phyloP scores from a whole-genome alignment of 2,329 filamentous ascomycete genomes.

The Diaporthe capsici region DNA sequence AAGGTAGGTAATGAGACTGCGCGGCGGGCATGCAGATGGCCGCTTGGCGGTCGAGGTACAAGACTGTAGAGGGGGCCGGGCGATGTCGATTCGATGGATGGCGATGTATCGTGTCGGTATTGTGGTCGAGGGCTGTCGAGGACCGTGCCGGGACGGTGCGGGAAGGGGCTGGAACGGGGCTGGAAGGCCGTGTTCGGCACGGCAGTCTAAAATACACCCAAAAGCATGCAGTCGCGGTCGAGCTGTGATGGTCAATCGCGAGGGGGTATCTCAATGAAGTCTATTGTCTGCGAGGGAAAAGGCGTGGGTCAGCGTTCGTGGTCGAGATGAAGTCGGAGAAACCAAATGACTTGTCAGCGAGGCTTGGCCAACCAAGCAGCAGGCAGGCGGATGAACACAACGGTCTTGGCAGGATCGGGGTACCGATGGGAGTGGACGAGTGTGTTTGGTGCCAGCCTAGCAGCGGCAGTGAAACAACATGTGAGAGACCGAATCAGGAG shows the following conservation, averaged over 20 bases:
- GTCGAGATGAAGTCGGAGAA: constrained; percentile 35
- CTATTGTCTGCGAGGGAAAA: constrained; percentile 37
- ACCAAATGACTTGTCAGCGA: constrained; percentile 37
- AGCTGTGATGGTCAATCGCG: constrained; percentile 34
- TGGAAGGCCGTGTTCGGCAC: constrained; percentile 31
- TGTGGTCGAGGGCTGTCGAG: background rate
- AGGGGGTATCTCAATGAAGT: constrained; percentile 41
- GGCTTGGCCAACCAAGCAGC: constrained; percentile 34
- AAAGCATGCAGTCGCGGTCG: constrained; percentile 34
- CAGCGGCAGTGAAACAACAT: constrained; percentile 37
- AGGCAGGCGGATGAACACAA: constrained; percentile 35
- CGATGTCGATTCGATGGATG: constrained; percentile 11
- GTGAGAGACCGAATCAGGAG: constrained; percentile 32
- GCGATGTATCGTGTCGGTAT: constrained; percentile 14
- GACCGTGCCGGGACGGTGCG: constrained; percentile 4
- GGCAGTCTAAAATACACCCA: constrained; percentile 36
- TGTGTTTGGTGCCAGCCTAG: constrained; percentile 30
- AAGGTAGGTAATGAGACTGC: constrained; percentile 23
- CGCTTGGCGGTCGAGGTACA: constrained; percentile 9
- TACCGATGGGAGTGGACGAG: background rate
- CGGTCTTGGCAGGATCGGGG: constrained; percentile 34
- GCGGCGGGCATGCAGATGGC: constrained; percentile 38
- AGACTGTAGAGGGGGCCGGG: background rate
- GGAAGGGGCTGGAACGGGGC: constrained; percentile 4
- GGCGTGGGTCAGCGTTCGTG: constrained; percentile 33